Percentiles rank a stretch among this genome's conserved stretches.
Conservation (phyloP, 257 asterid genomes). For the Nicotiana noctiflora region DNA sequence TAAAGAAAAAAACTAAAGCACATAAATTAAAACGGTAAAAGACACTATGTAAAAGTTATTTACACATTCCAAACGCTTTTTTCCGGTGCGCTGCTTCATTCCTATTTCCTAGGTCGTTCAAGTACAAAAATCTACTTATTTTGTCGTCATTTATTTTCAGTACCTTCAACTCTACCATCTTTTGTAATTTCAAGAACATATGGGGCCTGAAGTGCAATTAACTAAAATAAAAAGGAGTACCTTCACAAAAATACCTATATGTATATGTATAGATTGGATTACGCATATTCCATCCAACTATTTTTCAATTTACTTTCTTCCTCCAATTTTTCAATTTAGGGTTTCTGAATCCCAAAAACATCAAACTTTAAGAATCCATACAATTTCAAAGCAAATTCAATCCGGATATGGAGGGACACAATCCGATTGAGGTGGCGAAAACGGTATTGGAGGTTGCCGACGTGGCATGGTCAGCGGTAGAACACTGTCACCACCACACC, state of each 20-base stretch:
- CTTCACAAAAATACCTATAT: neutral
- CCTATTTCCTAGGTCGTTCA: no score
- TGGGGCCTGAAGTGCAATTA: neutral
- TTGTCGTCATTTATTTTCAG: no score
- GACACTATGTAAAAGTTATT: no score
- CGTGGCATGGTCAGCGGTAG: conserved; percentile 83
- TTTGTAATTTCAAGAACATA: neutral
- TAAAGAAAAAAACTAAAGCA: no score
- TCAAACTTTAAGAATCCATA: neutral
- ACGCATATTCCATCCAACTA: neutral
- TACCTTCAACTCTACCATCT: neutral
- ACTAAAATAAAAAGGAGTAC: neutral
- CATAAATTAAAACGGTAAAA: no score
- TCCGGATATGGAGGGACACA: conserved; percentile 18
- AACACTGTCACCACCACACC: conserved; percentile 48
- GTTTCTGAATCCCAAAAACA: neutral
- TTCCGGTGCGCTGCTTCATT: no score
- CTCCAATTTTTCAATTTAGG: neutral
- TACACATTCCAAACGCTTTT: no score
- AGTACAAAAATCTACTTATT: no score
- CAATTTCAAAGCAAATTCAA: neutral
- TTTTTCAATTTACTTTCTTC: neutral
- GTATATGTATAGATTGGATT: neutral
- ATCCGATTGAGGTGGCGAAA: conserved; percentile 65
- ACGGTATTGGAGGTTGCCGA: conserved; percentile 93